Base-by-base conservation (phyloP, 805 yeast species). In the Kodamaea laetipori region DNA sequence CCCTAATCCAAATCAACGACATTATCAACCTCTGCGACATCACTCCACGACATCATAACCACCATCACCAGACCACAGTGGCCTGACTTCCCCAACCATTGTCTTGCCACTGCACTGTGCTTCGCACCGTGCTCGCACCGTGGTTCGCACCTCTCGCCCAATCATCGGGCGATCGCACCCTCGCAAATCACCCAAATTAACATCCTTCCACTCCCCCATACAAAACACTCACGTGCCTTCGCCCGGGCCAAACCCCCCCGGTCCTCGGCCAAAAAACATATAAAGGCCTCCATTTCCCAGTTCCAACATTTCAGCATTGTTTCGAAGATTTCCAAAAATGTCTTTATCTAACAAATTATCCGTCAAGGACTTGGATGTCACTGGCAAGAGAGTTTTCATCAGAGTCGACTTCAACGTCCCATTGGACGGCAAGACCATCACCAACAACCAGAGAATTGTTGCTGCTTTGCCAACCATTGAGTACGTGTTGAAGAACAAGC, bases 391-490 rank as follows among this genome's bases (percentile, higher is more conserved):
- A 69, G 99, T 94, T 70, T 90, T 94, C 77, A 92, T 94, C 80
- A 87, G 99, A 77, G 99, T 95, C 52, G 97, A 92, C 71, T 86
- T 86, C 81, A 86, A 86, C 75, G 95, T 86, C 54, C 95, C 95
- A 67, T 82, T 94, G 60, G 98, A 94, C 66, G 98, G 97, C 58
- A 81, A 80, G 63, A 90, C 84, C 67, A 94, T 94, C 79, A 95
- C 99, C 77, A 94, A 95, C 83, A 95, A 94, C 80, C 98, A 94
- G 78, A 86, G 99, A 77, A 94, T 94, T 65, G 98, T 90, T 61
- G 99, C 99, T 68, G 99, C 99, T 57, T 76, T 95, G 61, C 99
- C 99, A 71, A 92, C 99, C 58, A 94, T 94, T 77, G 72, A 95
- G 74, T 94, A 92, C 70, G 97, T 92, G 43, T 76, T 86, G 67